Conservation (phyloP, 2,329 filamentous ascomycete genomes). For the Xenoacremonium recifei region DNA sequence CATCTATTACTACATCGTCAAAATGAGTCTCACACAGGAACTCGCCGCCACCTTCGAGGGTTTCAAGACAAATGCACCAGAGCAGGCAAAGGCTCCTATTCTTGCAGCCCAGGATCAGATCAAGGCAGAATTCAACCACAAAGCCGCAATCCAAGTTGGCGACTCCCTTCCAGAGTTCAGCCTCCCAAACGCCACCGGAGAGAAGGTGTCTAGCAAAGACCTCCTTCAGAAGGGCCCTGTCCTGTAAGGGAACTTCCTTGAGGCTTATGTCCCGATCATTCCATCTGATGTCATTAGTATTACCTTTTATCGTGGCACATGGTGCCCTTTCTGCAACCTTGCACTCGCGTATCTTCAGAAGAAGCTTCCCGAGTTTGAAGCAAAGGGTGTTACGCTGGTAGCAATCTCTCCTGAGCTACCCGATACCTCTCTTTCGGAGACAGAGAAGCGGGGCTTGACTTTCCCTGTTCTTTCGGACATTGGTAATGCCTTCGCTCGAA, state of each 20-base stretch:
- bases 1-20: background rate
- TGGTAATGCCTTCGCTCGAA: conserved; percentile 31
- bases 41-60: conserved; percentile 6
- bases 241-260: no score
- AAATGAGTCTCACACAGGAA: conserved; percentile 3
- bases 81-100: conserved; percentile 3
- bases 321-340: conserved; percentile 47
- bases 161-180: conserved; percentile 32
- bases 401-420: conserved; percentile 43
- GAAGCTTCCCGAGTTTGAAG: conserved; percentile 32
- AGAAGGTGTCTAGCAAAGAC: conserved; percentile 28
- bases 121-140: conserved; percentile 20
- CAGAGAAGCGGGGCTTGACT: conserved; percentile 39
- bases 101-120: conserved; percentile 2
- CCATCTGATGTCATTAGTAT: conserved; percentile 18
- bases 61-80: conserved; percentile 6
- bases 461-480: conserved; percentile 41
- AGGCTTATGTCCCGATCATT: no score
- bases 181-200: conserved; percentile 33
- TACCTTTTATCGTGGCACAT: conserved; percentile 46
- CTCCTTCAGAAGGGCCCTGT: conserved; percentile 33
- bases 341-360: conserved; percentile 34
- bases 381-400: conserved; percentile 38
- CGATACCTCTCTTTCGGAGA: conserved; percentile 32
- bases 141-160: conserved; percentile 30